Base-by-base conservation (phyloP, 164 flowering plant genomes). In the Dillenia turbinata region DNA sequence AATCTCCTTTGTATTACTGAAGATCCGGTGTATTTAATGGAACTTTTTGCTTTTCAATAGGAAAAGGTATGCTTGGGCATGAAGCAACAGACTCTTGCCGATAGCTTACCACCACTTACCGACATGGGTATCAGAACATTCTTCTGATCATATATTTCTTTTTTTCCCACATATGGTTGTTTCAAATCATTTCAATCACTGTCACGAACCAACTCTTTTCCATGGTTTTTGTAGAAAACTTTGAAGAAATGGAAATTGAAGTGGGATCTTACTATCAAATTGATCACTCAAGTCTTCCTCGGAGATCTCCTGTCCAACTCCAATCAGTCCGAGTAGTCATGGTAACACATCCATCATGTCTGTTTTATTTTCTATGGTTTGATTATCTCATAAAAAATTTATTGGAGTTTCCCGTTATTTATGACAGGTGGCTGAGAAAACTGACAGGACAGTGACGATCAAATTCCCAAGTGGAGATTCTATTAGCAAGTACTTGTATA, bases 391-490 rank as follows among this genome's bases (percentile, higher is more conserved):
- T 45, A 7, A 47, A 12, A 2, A 13, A 22, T 55, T 58, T 15
- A 44, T 56, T 49, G 49, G 51, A 33, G 40, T 24, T 52, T 58
- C 58, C 33, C 5, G 1, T 26, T 26, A 26, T 26, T 26, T 26
- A 26, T 26, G 33, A n/a, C 66, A 85, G 96, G 96, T 87, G 54
- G 74, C 68, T 11, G 82, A 82, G 63, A 81, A 71, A 71, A 79
- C 75, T 1, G 73, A 71, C 54, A 19, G 60, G 15, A 73, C 61
- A 14, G 82, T 84, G 13, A 58, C 84, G 7, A 69, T 86, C 54
- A 83, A 77, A 63, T 88, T 66, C 56, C 97, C 97, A 1, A 90
- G 94, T 67, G 52, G 65, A n/a, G 52, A 62, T 45, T 81, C 94
- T 12, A 75, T 88, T 6, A 56, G 78, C 8, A 67, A 61, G 0